These are phyloP conservation scores for Podospora comata DNA, from an alignment of 495 filamentous ascomycete species.

Conservation along the genomic window DNA sequence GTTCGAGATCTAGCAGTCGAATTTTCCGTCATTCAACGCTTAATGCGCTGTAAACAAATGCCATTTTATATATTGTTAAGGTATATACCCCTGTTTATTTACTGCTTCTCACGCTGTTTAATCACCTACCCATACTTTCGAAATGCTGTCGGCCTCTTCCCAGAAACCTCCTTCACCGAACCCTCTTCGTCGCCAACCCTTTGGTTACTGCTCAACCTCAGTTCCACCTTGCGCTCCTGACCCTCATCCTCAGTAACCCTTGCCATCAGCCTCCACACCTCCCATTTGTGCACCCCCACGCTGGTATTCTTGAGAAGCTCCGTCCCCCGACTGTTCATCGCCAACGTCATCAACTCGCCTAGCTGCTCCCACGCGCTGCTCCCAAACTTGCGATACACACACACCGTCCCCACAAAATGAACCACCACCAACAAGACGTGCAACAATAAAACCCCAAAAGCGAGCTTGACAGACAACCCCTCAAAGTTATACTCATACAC, in stretches of 20 bases:
- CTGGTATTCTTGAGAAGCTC: conserved; percentile 10
- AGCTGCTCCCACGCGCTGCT: conserved; percentile 8
- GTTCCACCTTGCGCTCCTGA: background rate
- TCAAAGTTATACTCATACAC: background rate
- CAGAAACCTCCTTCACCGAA: background rate
- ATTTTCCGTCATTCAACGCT: no score
- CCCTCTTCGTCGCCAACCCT: background rate
- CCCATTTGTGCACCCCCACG: conserved; percentile 6
- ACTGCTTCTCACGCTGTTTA: no score
- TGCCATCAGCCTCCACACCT: conserved; percentile 10
- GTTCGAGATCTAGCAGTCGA: no score
- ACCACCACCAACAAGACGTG: conserved; percentile 3
- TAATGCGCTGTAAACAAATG: no score
- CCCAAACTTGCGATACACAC: background rate
- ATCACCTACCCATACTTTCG: background rate
- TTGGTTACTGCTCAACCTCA: background rate
- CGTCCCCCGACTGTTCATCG: background rate
- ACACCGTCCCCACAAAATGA: background rate
- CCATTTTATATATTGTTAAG: no score
- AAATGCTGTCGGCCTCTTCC: background rate
- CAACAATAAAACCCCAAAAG: conserved; percentile 4
- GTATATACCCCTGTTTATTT: no score
- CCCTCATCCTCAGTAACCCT: background rate
- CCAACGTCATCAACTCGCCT: background rate
- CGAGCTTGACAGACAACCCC: background rate